These are phyloP conservation scores for Solanum microdontum DNA, from an alignment of 257 asterid species.

Conservation along the genomic window DNA sequence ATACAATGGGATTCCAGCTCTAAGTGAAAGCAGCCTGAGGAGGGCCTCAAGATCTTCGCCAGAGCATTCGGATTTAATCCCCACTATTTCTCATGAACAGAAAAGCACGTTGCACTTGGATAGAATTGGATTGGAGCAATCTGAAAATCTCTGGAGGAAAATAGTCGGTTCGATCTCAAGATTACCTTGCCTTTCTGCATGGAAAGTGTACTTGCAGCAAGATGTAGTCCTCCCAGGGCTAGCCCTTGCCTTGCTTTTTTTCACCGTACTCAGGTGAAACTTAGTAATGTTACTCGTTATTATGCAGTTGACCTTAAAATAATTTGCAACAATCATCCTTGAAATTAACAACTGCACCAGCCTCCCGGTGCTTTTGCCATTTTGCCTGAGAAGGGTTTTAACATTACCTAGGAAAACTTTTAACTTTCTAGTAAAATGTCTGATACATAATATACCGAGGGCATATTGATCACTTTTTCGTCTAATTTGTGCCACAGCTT, in stretches of 20 bases:
- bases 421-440: neutral
- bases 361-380: neutral
- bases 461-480: neutral
- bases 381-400: neutral
- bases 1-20: constrained; percentile 56
- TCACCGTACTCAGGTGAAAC: constrained; percentile 67
- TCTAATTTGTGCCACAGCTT: constrained; percentile 35
- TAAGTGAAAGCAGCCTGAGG: constrained; percentile 33
- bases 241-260: constrained; percentile 66
- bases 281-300: neutral
- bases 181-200: constrained; percentile 46
- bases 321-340: neutral
- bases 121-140: constrained; percentile 5
- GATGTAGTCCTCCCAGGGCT: constrained; percentile 74
- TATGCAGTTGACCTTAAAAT: neutral
- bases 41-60: constrained; percentile 20
- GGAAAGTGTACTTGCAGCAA: constrained; percentile 66
- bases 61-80: constrained; percentile 10
- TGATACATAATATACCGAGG: neutral
- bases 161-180: constrained; percentile 17
- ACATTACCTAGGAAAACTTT: too few relatives aligned
- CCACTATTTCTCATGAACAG: constrained; percentile 15
- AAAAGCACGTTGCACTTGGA: constrained; percentile 2
- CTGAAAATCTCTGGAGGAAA: constrained; percentile 12
- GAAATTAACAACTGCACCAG: neutral